phyloP scores from a whole-genome alignment of 257 asterid species.

The Cordia subcordata region DNA sequence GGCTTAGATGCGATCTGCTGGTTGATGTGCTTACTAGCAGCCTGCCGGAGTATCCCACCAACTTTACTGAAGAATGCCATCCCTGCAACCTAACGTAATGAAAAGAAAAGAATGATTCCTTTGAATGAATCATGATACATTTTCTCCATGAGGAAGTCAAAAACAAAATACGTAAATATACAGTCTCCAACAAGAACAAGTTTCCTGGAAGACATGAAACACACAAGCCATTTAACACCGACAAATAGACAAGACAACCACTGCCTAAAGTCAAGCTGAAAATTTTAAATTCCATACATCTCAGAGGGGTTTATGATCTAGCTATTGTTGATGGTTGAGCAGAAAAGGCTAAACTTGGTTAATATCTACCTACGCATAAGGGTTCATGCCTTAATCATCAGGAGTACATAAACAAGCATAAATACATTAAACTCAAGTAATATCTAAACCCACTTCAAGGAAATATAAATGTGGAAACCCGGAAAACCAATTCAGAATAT shows the following conservation, averaged over 20 bases:
- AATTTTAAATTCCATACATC: too few species aligned
- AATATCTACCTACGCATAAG: too few species aligned
- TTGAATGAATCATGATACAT: background rate
- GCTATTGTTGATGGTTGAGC: too few species aligned
- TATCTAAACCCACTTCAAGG: background rate
- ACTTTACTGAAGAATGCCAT: conserved; percentile 83
- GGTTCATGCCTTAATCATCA: background rate
- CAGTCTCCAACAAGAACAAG: background rate
- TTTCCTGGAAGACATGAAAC: too few species aligned
- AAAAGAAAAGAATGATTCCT: background rate
- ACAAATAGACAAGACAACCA: too few species aligned
- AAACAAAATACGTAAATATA: background rate
- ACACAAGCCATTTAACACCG: too few species aligned
- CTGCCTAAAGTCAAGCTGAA: too few species aligned
- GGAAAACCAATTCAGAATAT: too few species aligned
- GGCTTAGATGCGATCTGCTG: conserved; percentile 45
- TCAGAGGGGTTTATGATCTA: too few species aligned
- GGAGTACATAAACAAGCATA: background rate
- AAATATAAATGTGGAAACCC: too few species aligned
- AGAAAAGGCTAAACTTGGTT: too few species aligned
- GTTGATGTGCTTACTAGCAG: conserved; percentile 33
- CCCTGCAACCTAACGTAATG: conserved; percentile 1
- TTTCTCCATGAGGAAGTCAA: too few species aligned
- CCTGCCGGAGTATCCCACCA: conserved; percentile 46
- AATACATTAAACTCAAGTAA: background rate